Evolutionary conservation across 768 basidiomycete genomes (phyloP).

Genomic region (Auriscalpium vulgare): DNA sequence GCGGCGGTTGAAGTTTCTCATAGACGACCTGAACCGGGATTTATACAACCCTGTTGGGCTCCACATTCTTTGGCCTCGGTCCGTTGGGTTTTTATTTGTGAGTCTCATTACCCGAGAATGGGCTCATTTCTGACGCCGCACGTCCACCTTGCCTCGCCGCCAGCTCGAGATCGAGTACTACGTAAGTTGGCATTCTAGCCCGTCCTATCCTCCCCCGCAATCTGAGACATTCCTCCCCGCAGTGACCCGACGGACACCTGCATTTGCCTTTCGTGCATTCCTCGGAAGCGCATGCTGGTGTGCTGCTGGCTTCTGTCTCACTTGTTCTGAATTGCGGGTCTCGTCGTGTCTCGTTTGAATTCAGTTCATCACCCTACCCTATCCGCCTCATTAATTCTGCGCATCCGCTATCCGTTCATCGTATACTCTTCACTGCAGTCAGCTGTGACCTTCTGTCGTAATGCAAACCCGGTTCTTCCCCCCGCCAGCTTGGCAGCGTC

Average conservation of each 20-base stretch:
- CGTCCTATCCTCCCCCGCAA: too few species aligned
- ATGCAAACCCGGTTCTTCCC: too few species aligned
- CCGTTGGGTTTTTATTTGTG: constrained; percentile 88
- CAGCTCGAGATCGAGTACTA: constrained; percentile 97
- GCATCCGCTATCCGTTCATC: background rate
- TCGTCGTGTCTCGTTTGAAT: background rate
- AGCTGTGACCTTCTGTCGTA: background rate
- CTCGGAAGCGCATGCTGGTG: too few species aligned
- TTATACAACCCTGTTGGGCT: constrained; percentile 83
- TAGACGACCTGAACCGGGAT: constrained; percentile 62
- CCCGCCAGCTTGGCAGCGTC: too few species aligned
- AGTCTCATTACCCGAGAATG: constrained; percentile 27
- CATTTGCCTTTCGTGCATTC: too few species aligned
- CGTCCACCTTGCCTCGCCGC: background rate
- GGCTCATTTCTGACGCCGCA: background rate
- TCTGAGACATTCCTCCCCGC: too few species aligned
- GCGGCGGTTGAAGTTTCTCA: constrained; percentile 47
- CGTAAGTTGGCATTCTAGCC: constrained; percentile 35
- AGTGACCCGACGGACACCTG: too few species aligned
- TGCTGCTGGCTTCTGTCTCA: background rate
- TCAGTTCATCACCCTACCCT: background rate
- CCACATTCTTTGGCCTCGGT: constrained; percentile 78
- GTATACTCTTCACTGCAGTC: background rate
- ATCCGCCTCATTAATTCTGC: constrained; percentile 1
- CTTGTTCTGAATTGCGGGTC: background rate